phyloP scores from a whole-genome alignment of 257 asterid species.

The Phtheirospermum japonicum region DNA sequence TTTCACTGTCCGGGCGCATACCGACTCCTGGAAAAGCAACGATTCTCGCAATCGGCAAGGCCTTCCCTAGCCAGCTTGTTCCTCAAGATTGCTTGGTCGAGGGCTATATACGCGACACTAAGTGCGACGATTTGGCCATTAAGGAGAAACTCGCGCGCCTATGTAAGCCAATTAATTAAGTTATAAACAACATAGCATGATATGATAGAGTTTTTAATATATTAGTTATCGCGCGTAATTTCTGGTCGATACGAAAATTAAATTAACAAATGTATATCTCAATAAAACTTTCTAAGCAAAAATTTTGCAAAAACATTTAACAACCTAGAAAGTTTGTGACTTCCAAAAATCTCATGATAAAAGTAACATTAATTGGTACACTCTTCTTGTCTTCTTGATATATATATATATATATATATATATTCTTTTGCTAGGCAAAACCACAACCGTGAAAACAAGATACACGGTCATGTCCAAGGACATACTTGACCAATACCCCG shows the following conservation, averaged over 20 bases:
- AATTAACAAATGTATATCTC: too few species aligned
- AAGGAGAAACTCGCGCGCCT: constrained; percentile 82
- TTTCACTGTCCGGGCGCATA: constrained; percentile 28
- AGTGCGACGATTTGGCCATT: constrained; percentile 58
- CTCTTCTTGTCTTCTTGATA: not conserved
- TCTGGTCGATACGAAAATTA: too few species aligned
- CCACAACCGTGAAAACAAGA: constrained; percentile 85
- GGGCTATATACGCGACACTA: constrained; percentile 82
- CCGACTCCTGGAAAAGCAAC: constrained; percentile 81
- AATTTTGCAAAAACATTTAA: too few species aligned
- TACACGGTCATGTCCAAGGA: constrained; percentile 86
- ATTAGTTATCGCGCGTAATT: too few species aligned
- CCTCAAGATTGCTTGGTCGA: constrained; percentile 85
- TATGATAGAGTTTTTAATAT: too few species aligned
- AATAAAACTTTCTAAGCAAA: too few species aligned
- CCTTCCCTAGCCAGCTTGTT: constrained; percentile 77
- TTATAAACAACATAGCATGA: too few species aligned
- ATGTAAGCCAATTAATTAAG: constrained; percentile 42
- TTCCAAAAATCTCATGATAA: too few species aligned
- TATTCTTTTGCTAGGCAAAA: constrained; percentile 61
- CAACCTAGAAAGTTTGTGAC: too few species aligned
- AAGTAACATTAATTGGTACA: not conserved
- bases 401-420: too few species aligned
- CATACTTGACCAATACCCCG: constrained; percentile 70
- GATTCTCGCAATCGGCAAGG: constrained; percentile 75